phyloP scores from a whole-genome alignment of 768 basidiomycete species.

The Tulasnella sp. region DNA sequence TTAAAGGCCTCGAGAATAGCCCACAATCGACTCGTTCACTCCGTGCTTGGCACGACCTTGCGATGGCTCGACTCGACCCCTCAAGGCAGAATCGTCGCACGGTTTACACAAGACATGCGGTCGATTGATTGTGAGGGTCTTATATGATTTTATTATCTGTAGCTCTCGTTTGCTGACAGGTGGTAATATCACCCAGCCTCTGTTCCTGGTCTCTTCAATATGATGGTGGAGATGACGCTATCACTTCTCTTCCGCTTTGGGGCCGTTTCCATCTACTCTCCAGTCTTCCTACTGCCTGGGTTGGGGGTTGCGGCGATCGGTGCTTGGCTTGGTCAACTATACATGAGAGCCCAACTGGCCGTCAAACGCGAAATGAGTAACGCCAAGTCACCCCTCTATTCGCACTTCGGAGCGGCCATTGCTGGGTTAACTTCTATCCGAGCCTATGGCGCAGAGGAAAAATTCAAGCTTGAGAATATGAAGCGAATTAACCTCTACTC shows the following conservation, averaged over 20 bases:
- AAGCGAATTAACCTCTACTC: constrained; percentile 60
- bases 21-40: constrained; percentile 55
- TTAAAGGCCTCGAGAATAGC: constrained; percentile 60
- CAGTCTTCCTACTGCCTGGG: constrained; percentile 38
- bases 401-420: constrained; percentile 45
- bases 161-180: not conserved
- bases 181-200: not conserved
- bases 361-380: constrained; percentile 49
- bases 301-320: constrained; percentile 44
- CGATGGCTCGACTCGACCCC: constrained; percentile 40
- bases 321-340: constrained; percentile 44
- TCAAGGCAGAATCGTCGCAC: constrained; percentile 39
- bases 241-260: constrained; percentile 38
- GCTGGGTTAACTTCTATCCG: constrained; percentile 45
- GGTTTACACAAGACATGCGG: constrained; percentile 39
- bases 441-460: constrained; percentile 46
- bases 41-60: constrained; percentile 63
- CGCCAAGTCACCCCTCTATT: constrained; percentile 46
- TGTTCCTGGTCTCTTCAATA: not conserved
- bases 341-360: constrained; percentile 47
- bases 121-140: constrained; percentile 34
- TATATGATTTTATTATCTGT: not conserved
- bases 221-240: constrained; percentile 33
- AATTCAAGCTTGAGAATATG: constrained; percentile 43
- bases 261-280: constrained; percentile 38